Evolutionary conservation across 2,329 filamentous ascomycete species (phyloP), one percentile per base, ranked within the genome.

Genomic region (Dothideomycetidae sp.): DNA sequence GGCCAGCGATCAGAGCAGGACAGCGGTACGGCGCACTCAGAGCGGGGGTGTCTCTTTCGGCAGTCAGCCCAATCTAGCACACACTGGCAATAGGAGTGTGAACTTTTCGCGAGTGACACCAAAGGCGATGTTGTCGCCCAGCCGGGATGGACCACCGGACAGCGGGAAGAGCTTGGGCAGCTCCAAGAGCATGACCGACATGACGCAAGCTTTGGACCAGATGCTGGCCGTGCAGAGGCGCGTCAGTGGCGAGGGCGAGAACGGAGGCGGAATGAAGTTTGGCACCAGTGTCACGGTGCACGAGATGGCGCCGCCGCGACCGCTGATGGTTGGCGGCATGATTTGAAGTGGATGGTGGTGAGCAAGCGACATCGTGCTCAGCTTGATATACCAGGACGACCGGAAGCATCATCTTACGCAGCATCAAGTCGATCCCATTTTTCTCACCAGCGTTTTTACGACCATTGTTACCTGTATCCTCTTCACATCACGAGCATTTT

Each of bases 171-270:
- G 71, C 34, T 66, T 66, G 10, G 7, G n/a, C 31, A 44, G 29
- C 33, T 14, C 15, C 17, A 75, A 71, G 62, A 83, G 81, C 47
- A 80, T 90, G 21, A 85, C 93, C 49, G 86, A 93, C 58, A 86
- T 94, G 76, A 93, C 82, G 47, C 75, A 77, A 50, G 85, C 94
- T 63, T 70, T 94, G 16, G 88, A 96, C 51, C 84, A 93, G 60
- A 94, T 96, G 88, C 90, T 94, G 12, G 21, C 36, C 17, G n/a
- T n/a, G 21, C 21, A 26, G 21, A 7, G 21, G n/a, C 7, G 21
- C 21, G n/a, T 7, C 21, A 26, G 21, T n/a, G 7, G 7, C 12
- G 31, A 11, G 31, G 12, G n/a, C 10, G 12, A 10, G n/a, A 10
- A 16, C 5, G 12, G 10, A 14, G 16, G 31, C 13, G 31, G 12